Conservation (phyloP, 306 rosid genomes). For the Sindora glabra region DNA sequence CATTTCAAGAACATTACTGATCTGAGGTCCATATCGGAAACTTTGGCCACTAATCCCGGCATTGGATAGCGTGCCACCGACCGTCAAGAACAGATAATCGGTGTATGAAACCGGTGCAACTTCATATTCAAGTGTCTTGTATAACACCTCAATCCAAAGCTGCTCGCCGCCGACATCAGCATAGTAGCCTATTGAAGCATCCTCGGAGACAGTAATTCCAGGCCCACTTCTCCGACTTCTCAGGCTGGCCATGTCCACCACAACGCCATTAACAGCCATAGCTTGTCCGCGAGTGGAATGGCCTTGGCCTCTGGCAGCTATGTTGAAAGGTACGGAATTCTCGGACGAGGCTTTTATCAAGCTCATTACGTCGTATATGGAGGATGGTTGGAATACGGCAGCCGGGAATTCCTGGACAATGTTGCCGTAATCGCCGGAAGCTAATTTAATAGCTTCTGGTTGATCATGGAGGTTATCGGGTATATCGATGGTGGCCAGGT, state of each 20-base stretch:
- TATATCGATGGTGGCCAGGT: too few relatives aligned
- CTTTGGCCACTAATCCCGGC: slow-evolving; percentile 73
- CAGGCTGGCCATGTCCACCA: slow-evolving; percentile 36
- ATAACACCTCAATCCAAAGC: slow-evolving; percentile 53
- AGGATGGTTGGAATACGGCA: slow-evolving; percentile 40
- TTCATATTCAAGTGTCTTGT: slow-evolving; percentile 34
- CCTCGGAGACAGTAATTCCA: neutral
- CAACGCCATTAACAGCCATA: slow-evolving; percentile 36
- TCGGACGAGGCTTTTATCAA: slow-evolving; percentile 36
- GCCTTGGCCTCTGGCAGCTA: slow-evolving; percentile 37
- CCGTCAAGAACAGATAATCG: slow-evolving; percentile 54
- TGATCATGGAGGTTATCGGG: slow-evolving; percentile 34
- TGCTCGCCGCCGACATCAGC: slow-evolving; percentile 67
- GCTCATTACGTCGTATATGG: slow-evolving; percentile 29
- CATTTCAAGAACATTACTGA: slow-evolving; percentile 45
- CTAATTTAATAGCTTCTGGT: slow-evolving; percentile 23
- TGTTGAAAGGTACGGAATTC: slow-evolving; percentile 25
- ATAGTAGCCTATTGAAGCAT: slow-evolving; percentile 10
- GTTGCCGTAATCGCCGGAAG: slow-evolving; percentile 67
- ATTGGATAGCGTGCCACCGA: slow-evolving; percentile 77
- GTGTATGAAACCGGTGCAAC: slow-evolving; percentile 68
- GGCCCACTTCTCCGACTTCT: slow-evolving; percentile 1
- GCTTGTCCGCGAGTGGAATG: slow-evolving; percentile 47
- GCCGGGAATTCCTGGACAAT: slow-evolving; percentile 28
- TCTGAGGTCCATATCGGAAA: slow-evolving; percentile 70